Evolutionary conservation across 2,329 filamentous ascomycete species (phyloP).

Genomic region (Piedraia hortae): DNA sequence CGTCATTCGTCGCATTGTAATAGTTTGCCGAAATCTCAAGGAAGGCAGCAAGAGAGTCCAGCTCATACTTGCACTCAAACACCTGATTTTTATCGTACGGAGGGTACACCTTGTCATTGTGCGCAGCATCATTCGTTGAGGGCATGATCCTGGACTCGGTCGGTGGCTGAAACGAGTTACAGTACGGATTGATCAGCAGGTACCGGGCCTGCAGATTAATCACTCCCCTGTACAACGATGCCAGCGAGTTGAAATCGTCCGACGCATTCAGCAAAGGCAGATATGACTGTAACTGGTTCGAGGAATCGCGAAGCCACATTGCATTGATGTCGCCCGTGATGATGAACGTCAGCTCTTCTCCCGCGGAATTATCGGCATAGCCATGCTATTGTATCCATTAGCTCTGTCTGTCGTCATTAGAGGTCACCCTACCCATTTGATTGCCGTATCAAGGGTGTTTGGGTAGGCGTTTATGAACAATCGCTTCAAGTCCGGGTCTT

Average conservation of each 20-base stretch:
- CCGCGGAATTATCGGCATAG: constrained; percentile 21
- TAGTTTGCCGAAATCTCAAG: constrained; percentile 23
- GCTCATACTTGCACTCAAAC: constrained; percentile 15
- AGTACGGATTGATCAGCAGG: constrained; percentile 29
- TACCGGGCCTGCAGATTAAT: constrained; percentile 47
- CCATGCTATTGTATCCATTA: constrained; percentile 35
- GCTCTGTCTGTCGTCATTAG: constrained; percentile 27
- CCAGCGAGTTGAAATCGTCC: constrained; percentile 28
- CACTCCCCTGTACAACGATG: constrained; percentile 38
- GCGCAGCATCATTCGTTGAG: constrained; percentile 14
- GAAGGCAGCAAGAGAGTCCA: constrained; percentile 25
- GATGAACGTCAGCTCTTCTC: constrained; percentile 35
- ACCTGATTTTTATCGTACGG: constrained; percentile 1
- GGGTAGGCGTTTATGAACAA: constrained; percentile 48
- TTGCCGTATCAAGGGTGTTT: constrained; percentile 46
- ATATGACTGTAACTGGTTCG: constrained; percentile 47
- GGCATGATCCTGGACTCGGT: constrained; percentile 18
- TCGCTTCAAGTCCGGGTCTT: constrained; percentile 33
- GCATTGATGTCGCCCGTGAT: constrained; percentile 31
- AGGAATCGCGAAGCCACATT: constrained; percentile 27
- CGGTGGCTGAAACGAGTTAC: constrained; percentile 26
- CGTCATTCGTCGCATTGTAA: constrained; percentile 21
- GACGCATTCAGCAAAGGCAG: constrained; percentile 30
- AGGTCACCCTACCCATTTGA: constrained; percentile 13
- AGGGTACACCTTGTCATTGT: constrained; percentile 17